Percentiles rank a stretch among this genome's conserved stretches.
Conservation (phyloP, 139 green algal genomes). For the Deuterostichococcus epilithicus region DNA sequence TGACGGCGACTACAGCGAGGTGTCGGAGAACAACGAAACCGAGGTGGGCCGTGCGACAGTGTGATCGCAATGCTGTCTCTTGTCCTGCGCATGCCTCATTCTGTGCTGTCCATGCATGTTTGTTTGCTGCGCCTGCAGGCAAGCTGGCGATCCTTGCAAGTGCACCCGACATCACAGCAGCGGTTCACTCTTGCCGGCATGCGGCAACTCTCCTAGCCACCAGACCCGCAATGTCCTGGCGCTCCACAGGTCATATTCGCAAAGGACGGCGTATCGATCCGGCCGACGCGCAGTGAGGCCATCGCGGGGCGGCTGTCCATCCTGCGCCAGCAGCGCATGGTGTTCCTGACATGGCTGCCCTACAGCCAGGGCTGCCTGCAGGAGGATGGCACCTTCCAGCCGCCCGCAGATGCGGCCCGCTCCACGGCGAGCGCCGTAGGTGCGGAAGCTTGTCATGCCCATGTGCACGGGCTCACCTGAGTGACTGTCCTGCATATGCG, state of each 20-base stretch:
- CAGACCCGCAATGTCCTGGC: too few relatives aligned
- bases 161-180: not conserved
- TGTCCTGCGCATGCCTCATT: too few relatives aligned
- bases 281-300: slow-evolving; percentile 35
- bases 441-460: too few relatives aligned
- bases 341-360: slow-evolving; percentile 74
- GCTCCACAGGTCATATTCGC: slow-evolving; percentile 49
- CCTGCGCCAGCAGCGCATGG: slow-evolving; percentile 59
- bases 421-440: not conserved
- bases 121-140: not conserved
- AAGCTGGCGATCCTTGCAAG: not conserved
- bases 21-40: not conserved
- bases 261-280: slow-evolving; percentile 57
- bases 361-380: slow-evolving; percentile 39
- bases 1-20: not conserved
- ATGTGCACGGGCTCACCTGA: too few relatives aligned
- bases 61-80: too few relatives aligned
- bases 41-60: too few relatives aligned
- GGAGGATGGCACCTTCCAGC: slow-evolving; percentile 35
- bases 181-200: too few relatives aligned
- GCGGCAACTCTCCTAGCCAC: too few relatives aligned
- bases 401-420: not conserved
- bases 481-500: too few relatives aligned
- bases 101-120: too few relatives aligned
- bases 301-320: slow-evolving; percentile 68